phyloP scores from a whole-genome alignment of 257 asterid genomes.

The Capsicum rhomboideum region DNA sequence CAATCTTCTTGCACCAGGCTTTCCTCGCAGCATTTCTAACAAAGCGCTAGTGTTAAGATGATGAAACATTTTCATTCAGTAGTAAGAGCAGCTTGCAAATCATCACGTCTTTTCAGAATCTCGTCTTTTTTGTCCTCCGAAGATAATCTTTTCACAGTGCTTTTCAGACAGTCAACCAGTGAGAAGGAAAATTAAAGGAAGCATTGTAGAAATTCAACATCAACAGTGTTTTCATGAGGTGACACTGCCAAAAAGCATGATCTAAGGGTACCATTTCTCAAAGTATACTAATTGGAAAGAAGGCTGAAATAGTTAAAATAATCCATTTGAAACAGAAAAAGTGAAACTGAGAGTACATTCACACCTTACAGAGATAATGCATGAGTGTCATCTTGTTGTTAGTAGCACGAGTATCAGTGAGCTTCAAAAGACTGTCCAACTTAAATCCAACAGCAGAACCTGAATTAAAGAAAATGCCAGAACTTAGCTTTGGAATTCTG shows the following conservation, averaged over 20 bases:
- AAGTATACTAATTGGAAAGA: neutral
- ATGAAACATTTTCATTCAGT: neutral
- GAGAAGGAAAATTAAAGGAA: neutral
- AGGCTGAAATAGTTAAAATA: neutral
- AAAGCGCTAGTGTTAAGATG: neutral
- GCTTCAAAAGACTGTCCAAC: slow-evolving; percentile 97
- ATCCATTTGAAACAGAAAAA: neutral
- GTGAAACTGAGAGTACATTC: slow-evolving; percentile 6
- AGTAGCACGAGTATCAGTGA: slow-evolving; percentile 89
- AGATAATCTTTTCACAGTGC: neutral
- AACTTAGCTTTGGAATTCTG: neutral
- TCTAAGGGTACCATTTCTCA: neutral
- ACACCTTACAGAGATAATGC: slow-evolving; percentile 99
- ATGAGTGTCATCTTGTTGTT: slow-evolving; percentile 94
- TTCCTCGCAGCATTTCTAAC: neutral
- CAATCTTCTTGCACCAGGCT: neutral
- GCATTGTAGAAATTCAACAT: neutral
- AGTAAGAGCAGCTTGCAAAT: neutral
- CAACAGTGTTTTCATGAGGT: neutral
- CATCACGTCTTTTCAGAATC: neutral
- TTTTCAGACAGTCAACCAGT: neutral
- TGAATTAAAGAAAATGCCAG: slow-evolving; percentile 6
- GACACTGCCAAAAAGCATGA: neutral
- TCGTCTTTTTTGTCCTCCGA: neutral
- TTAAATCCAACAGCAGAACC: slow-evolving; percentile 99